Evolutionary conservation across 2,329 filamentous ascomycete genomes (phyloP), one percentile per base, ranked within the genome.

Genomic region (Scleromitrula shiraiana): DNA sequence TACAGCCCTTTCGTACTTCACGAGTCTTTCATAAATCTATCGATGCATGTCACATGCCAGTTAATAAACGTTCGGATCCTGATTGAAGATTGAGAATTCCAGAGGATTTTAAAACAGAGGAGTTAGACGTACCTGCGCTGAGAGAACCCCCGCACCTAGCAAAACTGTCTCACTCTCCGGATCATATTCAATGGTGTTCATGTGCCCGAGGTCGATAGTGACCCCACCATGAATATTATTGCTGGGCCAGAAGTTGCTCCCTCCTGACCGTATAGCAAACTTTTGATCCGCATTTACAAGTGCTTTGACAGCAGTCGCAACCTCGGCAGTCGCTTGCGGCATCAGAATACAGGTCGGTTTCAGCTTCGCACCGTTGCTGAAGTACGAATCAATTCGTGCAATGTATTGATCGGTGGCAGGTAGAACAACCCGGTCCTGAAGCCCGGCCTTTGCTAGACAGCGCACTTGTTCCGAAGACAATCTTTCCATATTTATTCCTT

Each of bases 241-340:
- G 6, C 33, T 41, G 1, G 51, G 53, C 12, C 39, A 33, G 15
- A 47, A 52, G 10, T 48, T 24, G 24, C 36, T 47, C 2, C 70
- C 67, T n/a, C 67, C 67, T 43, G 64, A 65, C 53, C 66, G 65
- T 48, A 66, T 62, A 8, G 67, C 62, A 54, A 68, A 68, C 26
- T 43, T 15, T 15, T 30, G 27, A 32, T 48, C 49, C n/a, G 44
- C n/a, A 8, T 30, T 30, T 9, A 32, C 27, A 5, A 47, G 36
- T 9, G 50, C 42, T 4, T 36, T 7, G 12, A 57, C 10, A 17
- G 32, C 43, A 4, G 30, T 26, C 9, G 53, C 50, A 10, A 57
- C 43, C 17, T 54, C 50, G 3, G 35, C n/a, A 4, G 47, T 37
- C 19, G 27, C 47, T 17, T 22, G 26, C 12, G 54, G 53, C 2